Conservation (phyloP, 2,329 filamentous ascomycete genomes). For the Diaporthe batatas region DNA sequence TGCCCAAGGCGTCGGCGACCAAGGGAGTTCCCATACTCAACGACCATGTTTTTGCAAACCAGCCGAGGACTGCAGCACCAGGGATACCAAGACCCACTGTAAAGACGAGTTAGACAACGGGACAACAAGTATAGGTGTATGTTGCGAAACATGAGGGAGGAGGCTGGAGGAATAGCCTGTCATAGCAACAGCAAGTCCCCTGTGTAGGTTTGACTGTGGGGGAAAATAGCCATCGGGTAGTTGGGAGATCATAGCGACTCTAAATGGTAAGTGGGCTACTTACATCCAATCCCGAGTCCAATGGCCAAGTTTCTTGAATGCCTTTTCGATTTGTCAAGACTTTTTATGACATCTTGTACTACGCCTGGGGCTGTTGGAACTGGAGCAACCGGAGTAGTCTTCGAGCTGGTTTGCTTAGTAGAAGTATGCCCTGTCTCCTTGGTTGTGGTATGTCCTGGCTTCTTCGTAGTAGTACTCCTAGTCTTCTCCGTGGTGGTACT, state of each 20-base stretch:
- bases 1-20: too few species aligned
- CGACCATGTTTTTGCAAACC: background rate
- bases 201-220: too few species aligned
- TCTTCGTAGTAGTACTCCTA: too few species aligned
- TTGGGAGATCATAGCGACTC: background rate
- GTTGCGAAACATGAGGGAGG: background rate
- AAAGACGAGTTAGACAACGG: background rate
- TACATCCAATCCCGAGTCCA: slow-evolving; percentile 8
- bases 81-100: background rate
- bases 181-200: background rate
- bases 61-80: background rate
- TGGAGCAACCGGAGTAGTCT: background rate
- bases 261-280: background rate
- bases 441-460: too few species aligned
- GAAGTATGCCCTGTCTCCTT: too few species aligned
- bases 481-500: too few species aligned
- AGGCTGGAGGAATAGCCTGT: background rate
- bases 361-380: background rate
- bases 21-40: background rate
- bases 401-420: background rate
- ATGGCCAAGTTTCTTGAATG: background rate
- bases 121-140: background rate
- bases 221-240: background rate
- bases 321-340: background rate
- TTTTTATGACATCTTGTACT: background rate